These are phyloP conservation scores for Eucalyptus marginata DNA, from an alignment of 345 rosid species.

Conservation along the genomic window DNA sequence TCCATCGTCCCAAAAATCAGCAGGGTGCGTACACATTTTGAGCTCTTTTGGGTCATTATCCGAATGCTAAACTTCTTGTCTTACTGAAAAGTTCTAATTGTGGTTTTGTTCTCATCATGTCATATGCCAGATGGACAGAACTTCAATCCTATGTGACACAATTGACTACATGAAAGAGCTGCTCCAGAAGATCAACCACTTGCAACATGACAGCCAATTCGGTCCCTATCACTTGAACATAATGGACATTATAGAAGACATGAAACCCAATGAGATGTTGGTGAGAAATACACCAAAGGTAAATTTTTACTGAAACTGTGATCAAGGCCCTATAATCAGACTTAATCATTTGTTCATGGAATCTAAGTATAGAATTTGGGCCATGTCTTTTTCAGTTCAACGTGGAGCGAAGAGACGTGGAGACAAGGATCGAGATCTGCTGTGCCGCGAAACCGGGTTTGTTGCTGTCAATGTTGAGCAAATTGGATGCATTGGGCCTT, in stretches of 20 bases:
- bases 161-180: constrained; percentile 37
- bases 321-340: background rate
- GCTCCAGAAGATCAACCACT: constrained; percentile 18
- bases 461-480: constrained; percentile 19
- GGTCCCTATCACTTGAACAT: constrained; percentile 1
- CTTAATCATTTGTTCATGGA: background rate
- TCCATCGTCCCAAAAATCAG: constrained; percentile 37
- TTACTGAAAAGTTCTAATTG: background rate
- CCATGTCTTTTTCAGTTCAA: constrained; percentile 12
- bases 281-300: constrained; percentile 35
- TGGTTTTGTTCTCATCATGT: background rate
- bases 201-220: constrained; percentile 2
- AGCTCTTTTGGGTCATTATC: background rate
- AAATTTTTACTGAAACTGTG: background rate
- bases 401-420: constrained; percentile 16
- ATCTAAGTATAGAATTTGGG: background rate
- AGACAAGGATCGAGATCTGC: constrained; percentile 17
- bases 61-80: background rate
- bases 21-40: constrained; percentile 10
- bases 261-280: constrained; percentile 12
- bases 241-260: background rate
- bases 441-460: constrained; percentile 21
- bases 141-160: constrained; percentile 33
- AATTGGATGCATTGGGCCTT: constrained; percentile 17
- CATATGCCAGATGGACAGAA: constrained; percentile 28